These are phyloP conservation scores for Coniochaeta prunicola DNA, from an alignment of 2,329 filamentous ascomycete species.

Conservation along the genomic window DNA sequence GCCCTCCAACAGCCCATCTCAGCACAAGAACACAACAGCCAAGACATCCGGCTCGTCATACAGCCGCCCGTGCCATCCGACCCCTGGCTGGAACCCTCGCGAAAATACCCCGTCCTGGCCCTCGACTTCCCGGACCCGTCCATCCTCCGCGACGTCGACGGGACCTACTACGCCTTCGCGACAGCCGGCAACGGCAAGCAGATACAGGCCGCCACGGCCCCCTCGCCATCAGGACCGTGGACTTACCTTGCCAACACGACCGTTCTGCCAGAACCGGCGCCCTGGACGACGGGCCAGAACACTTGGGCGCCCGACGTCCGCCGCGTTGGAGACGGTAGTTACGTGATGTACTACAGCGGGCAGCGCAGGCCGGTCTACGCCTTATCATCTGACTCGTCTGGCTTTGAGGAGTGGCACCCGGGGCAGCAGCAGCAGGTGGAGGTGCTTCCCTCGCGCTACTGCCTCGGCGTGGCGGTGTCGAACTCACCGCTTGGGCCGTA, in stretches of 20 bases:
- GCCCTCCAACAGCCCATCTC: not conserved
- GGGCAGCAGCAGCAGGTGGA: not conserved
- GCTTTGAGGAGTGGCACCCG: not conserved
- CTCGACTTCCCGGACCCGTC: conserved; percentile 48
- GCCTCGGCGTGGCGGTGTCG: conserved; percentile 49
- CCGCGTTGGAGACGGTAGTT: conserved; percentile 1
- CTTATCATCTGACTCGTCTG: not conserved
- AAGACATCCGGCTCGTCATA: not conserved
- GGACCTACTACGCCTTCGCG: conserved; percentile 51
- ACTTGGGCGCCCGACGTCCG: conserved; percentile 58
- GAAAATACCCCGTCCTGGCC: conserved; percentile 1
- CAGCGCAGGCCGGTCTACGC: not conserved
- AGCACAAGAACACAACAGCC: no score
- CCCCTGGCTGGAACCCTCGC: not conserved
- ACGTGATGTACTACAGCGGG: not conserved
- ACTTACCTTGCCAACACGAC: conserved; percentile 38
- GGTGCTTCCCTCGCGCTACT: conserved; percentile 30
- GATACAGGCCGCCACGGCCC: conserved; percentile 46
- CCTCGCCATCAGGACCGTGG: conserved; percentile 39
- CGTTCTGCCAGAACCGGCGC: conserved; percentile 41
- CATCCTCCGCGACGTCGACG: conserved; percentile 38
- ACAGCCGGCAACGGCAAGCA: conserved; percentile 42
- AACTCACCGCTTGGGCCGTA: conserved; percentile 41
- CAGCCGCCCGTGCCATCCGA: not conserved
- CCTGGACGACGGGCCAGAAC: conserved; percentile 46